Percentiles rank a stretch among this genome's conserved stretches.
These are phyloP conservation scores for Carex scoparia DNA, from an alignment of 176 grass and related monocot species.

Conservation along the genomic window DNA sequence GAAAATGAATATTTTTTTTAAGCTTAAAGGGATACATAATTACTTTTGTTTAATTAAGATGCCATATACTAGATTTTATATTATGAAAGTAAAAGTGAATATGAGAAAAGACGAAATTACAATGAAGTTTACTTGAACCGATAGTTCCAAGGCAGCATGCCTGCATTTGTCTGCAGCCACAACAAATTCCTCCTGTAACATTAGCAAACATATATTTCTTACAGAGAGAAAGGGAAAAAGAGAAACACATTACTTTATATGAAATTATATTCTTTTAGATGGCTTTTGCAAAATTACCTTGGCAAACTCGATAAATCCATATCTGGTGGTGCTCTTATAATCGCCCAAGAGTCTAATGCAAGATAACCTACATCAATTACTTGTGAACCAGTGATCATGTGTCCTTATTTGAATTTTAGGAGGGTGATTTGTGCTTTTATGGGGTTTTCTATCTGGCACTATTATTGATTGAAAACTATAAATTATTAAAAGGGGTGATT, in stretches of 20 bases:
- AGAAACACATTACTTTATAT: background rate
- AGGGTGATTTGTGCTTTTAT: background rate
- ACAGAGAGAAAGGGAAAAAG: background rate
- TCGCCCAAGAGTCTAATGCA: background rate
- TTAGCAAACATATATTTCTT: too few relatives aligned
- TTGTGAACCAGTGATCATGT: background rate
- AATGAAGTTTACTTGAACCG: too few relatives aligned
- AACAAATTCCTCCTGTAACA: background rate
- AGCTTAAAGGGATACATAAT: too few relatives aligned
- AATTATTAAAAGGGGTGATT: background rate
- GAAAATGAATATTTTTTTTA: too few relatives aligned
- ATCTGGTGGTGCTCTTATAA: background rate
- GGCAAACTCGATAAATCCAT: slow-evolving; percentile 10
- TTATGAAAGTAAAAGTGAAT: background rate
- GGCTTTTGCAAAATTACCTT: slow-evolving; percentile 10
- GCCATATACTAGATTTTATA: background rate
- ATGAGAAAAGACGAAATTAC: background rate
- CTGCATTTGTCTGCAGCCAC: too few relatives aligned
- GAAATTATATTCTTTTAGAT: background rate
- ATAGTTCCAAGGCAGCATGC: too few relatives aligned
- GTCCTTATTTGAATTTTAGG: background rate
- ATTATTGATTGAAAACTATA: background rate
- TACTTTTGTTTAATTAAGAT: too few relatives aligned
- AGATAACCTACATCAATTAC: background rate
- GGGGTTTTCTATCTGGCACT: background rate